Evolutionary conservation across 2,329 filamentous ascomycete species (phyloP), one percentile per base, ranked within the genome.

Genomic region (Aspergillus eucalypticola): DNA sequence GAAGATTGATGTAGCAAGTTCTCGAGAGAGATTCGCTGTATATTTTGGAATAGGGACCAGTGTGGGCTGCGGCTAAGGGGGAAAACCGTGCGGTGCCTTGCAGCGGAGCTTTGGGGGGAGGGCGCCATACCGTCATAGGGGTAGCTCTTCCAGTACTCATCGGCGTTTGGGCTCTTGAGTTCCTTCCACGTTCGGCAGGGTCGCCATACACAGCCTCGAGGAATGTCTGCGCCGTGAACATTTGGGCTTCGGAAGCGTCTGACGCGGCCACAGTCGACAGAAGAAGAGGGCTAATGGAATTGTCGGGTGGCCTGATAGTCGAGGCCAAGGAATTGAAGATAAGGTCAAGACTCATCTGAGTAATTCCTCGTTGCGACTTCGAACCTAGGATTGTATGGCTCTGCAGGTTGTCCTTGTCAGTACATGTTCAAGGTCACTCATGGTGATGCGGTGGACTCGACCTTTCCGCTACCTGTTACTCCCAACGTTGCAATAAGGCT

Each of bases 381-480:
- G 91, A 96, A 58, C 95, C 95, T 15, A 99, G 85, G 61, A 98
- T 96, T 0, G 95, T 99, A 75, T 99, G 94, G 64, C 91, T 96
- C 94, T 97, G 71, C 46, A 54, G 29, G 27, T 44, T n/a, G 29
- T 25, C 39, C 21, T 1, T 15, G 60, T 61, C 39, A 69, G 60
- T 27, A 29, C 51, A 54, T 62, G 25, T 27, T 57, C 48, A 38
- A 25, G 27, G 25, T 57, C 46, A 38, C 25, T 19, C 23, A 15
- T 48, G 46, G 8, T 32, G 19, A 27, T 54, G 23, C 23, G 46
- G 50, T 56, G 32, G 41, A 10, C n/a, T 62, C n/a, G 44, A 96
- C 94, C 88, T 99, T 99, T 75, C 95, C 95, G 53, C 93, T 97
- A 11, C 95, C 95, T 7, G 94, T 97, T 46, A 97, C 92, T 15